These are phyloP conservation scores for Pythium utonaiense DNA, from an alignment of 352 stramenopile genomes.

Conservation along the genomic window DNA sequence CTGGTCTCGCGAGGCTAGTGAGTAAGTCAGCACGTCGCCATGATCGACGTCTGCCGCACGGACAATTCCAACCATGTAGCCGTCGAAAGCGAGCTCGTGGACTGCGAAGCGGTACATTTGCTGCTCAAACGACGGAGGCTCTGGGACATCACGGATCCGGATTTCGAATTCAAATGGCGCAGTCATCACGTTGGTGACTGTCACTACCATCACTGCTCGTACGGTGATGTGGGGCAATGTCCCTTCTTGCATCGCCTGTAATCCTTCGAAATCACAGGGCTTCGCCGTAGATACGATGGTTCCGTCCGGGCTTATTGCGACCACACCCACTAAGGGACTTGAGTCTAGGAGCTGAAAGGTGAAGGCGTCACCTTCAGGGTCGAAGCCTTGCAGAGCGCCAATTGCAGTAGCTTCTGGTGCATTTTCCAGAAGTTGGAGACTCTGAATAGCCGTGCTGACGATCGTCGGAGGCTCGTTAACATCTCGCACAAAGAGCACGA, in stretches of 20 bases:
- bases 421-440: slow-evolving; percentile 40
- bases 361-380: slow-evolving; percentile 49
- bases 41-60: slow-evolving; percentile 38
- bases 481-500: slow-evolving; percentile 44
- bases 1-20: slow-evolving; percentile 10
- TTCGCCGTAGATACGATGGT: slow-evolving; percentile 2
- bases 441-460: slow-evolving; percentile 24
- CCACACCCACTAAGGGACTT: slow-evolving; percentile 22
- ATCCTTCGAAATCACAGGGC: slow-evolving; percentile 20
- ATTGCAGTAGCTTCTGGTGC: slow-evolving; percentile 13
- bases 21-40: slow-evolving; percentile 31
- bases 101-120: slow-evolving; percentile 30
- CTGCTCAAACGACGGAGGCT: slow-evolving; percentile 27
- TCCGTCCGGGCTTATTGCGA: slow-evolving; percentile 12
- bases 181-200: neutral
- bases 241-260: neutral
- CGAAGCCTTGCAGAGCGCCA: slow-evolving; percentile 33
- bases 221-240: slow-evolving; percentile 10
- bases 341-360: slow-evolving; percentile 30
- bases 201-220: slow-evolving; percentile 3
- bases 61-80: slow-evolving; percentile 35
- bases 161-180: slow-evolving; percentile 25
- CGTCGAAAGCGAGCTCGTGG: slow-evolving; percentile 34
- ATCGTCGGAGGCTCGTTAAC: slow-evolving; percentile 44
- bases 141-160: slow-evolving; percentile 18